These are phyloP conservation scores for Anisodus acutangulus DNA, from an alignment of 257 asterid genomes.

Conservation along the genomic window DNA sequence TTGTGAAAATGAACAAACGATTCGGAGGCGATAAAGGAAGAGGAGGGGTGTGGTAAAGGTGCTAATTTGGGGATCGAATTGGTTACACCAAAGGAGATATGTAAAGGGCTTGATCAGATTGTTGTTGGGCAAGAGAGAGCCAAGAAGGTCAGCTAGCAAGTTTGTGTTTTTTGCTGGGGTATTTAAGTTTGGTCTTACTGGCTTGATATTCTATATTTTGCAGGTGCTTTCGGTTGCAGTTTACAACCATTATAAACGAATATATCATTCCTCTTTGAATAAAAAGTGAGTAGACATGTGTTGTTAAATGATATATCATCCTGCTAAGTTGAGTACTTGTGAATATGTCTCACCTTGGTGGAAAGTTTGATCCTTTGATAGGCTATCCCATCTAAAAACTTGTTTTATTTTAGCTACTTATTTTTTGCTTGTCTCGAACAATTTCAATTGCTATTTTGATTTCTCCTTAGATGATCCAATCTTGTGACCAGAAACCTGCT, in stretches of 20 bases:
- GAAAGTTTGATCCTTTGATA: background rate
- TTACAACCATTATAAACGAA: slow-evolving; percentile 91
- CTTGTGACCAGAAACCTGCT: background rate
- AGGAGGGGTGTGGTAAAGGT: background rate
- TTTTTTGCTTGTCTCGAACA: background rate
- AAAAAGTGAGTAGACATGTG: slow-evolving; percentile 57
- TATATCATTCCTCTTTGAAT: slow-evolving; percentile 54
- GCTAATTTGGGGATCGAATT: slow-evolving; percentile 20
- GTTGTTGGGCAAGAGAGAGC: slow-evolving; percentile 89
- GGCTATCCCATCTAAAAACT: slow-evolving; percentile 11
- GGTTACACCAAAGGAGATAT: slow-evolving; percentile 88
- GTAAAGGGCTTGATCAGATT: slow-evolving; percentile 70
- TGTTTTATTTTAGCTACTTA: background rate
- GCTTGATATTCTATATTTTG: slow-evolving; percentile 28
- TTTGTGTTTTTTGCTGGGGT: background rate
- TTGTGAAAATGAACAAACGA: slow-evolving; percentile 12
- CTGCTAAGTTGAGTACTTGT: background rate
- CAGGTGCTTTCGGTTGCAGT: slow-evolving; percentile 97
- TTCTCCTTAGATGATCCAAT: slow-evolving; percentile 16
- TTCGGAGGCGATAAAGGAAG: background rate
- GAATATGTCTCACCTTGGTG: slow-evolving; percentile 5
- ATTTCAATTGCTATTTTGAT: background rate
- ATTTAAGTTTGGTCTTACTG: background rate
- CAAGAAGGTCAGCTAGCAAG: slow-evolving; percentile 61
- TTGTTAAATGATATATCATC: slow-evolving; percentile 3